A percentile compares a stretch with the other conserved stretches of the same genome.
These are phyloP conservation scores for Tolypocladium ovalisporum DNA, from an alignment of 2,329 filamentous ascomycete species.

Conservation along the genomic window DNA sequence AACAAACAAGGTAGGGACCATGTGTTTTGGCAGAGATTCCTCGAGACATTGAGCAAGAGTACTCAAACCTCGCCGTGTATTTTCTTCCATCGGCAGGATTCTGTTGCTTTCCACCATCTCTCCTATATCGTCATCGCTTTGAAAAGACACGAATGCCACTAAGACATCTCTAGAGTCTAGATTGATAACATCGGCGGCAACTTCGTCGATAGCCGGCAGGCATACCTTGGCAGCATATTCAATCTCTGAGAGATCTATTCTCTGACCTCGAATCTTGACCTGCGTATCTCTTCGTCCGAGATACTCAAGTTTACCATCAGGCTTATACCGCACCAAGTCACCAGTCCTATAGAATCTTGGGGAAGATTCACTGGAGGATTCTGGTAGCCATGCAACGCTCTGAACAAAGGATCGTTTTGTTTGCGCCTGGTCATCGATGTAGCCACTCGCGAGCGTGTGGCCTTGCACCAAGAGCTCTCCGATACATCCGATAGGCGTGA, in stretches of 20 bases:
- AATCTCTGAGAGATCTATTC: slow-evolving; percentile 1
- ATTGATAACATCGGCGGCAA: not conserved
- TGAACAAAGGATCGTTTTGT: not conserved
- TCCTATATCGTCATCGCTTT: not conserved
- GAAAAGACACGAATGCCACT: not conserved
- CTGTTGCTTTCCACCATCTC: not conserved
- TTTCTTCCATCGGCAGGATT: not conserved
- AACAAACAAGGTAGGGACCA: slow-evolving; percentile 2
- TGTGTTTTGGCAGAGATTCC: not conserved
- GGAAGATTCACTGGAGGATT: not conserved
- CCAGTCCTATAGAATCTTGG: slow-evolving; percentile 10
- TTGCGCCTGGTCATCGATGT: slow-evolving; percentile 24
- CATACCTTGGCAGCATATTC: not conserved
- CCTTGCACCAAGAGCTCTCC: slow-evolving; percentile 13
- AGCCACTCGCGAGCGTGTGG: slow-evolving; percentile 33
- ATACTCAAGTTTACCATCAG: slow-evolving; percentile 2
- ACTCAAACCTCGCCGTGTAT: not conserved
- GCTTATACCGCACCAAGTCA: slow-evolving; percentile 1
- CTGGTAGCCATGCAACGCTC: not conserved
- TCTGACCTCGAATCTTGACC: slow-evolving; percentile 15
- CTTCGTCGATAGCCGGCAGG: not conserved
- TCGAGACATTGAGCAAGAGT: too few species aligned
- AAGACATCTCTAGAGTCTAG: not conserved
- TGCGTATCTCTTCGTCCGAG: slow-evolving; percentile 13
- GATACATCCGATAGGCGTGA: slow-evolving; percentile 8